These are phyloP conservation scores for Monilinia fructicola DNA, from an alignment of 2,329 filamentous ascomycete genomes.

Conservation along the genomic window DNA sequence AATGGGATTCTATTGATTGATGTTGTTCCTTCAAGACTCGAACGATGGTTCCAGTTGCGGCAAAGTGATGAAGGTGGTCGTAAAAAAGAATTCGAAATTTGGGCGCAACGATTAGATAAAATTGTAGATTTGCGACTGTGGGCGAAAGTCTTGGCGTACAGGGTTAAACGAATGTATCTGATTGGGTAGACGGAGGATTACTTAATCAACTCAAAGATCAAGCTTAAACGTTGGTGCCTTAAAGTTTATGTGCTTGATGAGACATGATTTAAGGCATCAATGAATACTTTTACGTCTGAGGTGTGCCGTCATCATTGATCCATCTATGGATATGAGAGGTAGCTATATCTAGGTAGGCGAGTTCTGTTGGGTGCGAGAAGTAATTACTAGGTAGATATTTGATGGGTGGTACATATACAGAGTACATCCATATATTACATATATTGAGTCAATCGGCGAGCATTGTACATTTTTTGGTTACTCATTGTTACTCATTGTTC, in stretches of 20 bases:
- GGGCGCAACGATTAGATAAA: neutral
- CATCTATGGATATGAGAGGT: too few species aligned
- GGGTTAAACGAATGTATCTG: conserved; percentile 26
- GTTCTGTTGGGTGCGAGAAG: neutral
- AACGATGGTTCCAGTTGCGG: conserved; percentile 64
- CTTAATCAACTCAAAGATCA: neutral
- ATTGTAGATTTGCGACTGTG: conserved; percentile 27
- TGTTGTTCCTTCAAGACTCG: conserved; percentile 72
- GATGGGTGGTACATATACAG: neutral
- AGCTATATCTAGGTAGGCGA: conserved; percentile 12
- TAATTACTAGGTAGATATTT: too few species aligned
- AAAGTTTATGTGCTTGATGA: neutral
- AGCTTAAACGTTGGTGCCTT: neutral
- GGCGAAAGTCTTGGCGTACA: conserved; percentile 29
- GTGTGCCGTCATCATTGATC: conserved; percentile 15
- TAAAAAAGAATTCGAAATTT: conserved; percentile 16
- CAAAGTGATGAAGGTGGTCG: conserved; percentile 71
- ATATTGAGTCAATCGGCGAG: conserved; percentile 31
- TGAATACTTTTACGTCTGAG: too few species aligned
- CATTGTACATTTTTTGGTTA: neutral
- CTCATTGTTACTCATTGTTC: neutral
- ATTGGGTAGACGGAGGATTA: conserved; percentile 20
- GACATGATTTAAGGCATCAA: neutral
- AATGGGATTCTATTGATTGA: conserved; percentile 39
- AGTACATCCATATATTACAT: too few species aligned